phyloP scores from a whole-genome alignment of 148 eudicot genomes.

The Chenopodium formosanum region DNA sequence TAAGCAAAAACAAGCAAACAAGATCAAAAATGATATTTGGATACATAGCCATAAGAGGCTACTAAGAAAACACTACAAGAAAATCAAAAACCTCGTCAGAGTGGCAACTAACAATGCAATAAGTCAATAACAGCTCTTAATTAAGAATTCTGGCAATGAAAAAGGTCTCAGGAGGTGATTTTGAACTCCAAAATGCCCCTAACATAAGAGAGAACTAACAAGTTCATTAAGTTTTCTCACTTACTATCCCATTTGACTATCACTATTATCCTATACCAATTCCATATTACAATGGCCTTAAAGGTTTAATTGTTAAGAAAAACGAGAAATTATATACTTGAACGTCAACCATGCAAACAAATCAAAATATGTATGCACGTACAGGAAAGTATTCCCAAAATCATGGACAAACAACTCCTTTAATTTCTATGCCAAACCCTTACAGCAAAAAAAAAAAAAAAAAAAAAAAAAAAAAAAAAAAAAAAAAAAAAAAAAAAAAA shows the following conservation, averaged over 20 bases:
- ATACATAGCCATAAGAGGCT: not conserved
- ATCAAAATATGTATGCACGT: not conserved
- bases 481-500: not conserved
- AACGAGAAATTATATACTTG: not conserved
- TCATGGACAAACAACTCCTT: not conserved
- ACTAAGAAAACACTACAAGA: not conserved
- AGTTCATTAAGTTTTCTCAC: not conserved
- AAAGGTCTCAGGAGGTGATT: not conserved
- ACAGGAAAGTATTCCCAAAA: not conserved
- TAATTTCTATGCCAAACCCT: not conserved
- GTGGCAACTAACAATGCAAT: not conserved
- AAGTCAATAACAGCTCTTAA: not conserved
- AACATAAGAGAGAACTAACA: not conserved
- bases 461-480: not conserved
- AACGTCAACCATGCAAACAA: slow-evolving; percentile 1
- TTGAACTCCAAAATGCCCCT: not conserved
- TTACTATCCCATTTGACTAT: not conserved
- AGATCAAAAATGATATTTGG: not conserved
- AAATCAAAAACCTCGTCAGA: not conserved
- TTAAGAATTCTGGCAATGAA: not conserved
- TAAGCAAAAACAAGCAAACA: not conserved
- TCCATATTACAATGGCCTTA: not conserved
- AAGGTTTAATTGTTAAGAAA: not conserved
- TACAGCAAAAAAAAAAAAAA: not conserved
- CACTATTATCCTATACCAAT: not conserved